Conservation (phyloP, 225 moss, liverwort and hornwort species). For the Physcomitrellopsis africana region DNA sequence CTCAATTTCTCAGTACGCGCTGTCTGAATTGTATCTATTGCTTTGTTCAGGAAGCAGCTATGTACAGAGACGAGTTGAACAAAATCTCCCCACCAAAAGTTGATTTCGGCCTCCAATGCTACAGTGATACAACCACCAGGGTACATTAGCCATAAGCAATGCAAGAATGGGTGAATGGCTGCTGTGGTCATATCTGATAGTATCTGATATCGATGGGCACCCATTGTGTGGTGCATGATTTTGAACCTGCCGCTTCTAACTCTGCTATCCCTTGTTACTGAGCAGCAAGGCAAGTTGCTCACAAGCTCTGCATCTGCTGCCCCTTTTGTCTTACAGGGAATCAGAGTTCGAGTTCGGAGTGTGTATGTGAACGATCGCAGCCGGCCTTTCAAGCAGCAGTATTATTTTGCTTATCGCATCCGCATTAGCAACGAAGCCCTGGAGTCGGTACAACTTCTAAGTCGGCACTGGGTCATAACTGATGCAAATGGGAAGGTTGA, state of each 20-base stretch:
- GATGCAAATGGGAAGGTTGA: slow-evolving; percentile 63
- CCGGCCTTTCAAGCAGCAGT: slow-evolving; percentile 56
- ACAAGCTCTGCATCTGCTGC: slow-evolving; percentile 1
- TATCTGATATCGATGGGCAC: not conserved
- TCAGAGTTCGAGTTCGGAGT: slow-evolving; percentile 61
- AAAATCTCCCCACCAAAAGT: slow-evolving; percentile 46
- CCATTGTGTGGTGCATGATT: not conserved
- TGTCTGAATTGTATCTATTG: not conserved
- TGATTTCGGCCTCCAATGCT: slow-evolving; percentile 47
- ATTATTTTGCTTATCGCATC: slow-evolving; percentile 64
- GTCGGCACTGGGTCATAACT: slow-evolving; percentile 62
- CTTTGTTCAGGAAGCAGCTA: slow-evolving; percentile 55
- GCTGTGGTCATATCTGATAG: not conserved
- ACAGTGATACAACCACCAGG: slow-evolving; percentile 57
- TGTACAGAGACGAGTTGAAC: slow-evolving; percentile 48
- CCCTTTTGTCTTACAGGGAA: slow-evolving; percentile 38
- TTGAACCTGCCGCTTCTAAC: slow-evolving; percentile 1
- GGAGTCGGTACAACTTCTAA: slow-evolving; percentile 51
- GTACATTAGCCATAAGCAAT: slow-evolving; percentile 20
- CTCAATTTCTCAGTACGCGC: slow-evolving; percentile 2
- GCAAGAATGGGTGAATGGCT: slow-evolving; percentile 19
- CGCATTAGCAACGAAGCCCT: slow-evolving; percentile 59
- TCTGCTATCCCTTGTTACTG: not conserved
- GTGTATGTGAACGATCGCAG: slow-evolving; percentile 58
- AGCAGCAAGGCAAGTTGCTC: slow-evolving; percentile 22